Conservation (phyloP, 345 rosid species). For the Bretschneidera sinensis region DNA sequence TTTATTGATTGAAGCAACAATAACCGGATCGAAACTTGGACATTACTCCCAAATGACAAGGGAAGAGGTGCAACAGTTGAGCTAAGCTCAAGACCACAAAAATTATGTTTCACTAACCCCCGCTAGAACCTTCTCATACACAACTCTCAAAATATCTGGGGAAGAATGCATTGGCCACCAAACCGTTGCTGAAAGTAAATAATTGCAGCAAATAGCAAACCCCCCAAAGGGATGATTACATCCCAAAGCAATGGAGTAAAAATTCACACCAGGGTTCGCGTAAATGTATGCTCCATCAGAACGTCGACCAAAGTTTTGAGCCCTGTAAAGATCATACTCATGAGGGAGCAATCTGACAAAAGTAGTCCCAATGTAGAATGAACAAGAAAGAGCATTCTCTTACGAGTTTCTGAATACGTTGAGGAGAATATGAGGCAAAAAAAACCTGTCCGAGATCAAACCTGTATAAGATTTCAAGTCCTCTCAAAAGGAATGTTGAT, state of each 20-base stretch:
- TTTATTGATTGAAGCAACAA: too few species aligned
- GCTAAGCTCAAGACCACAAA: too few species aligned
- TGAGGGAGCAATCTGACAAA: conserved; percentile 40
- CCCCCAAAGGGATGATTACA: conserved; percentile 26
- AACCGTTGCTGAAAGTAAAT: conserved; percentile 40
- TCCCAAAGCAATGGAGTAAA: conserved; percentile 42
- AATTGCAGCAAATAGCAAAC: conserved; percentile 31
- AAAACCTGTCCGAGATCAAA: conserved; percentile 43
- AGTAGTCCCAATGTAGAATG: conserved; percentile 36
- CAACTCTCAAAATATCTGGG: conserved; percentile 27
- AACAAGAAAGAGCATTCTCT: conserved; percentile 27
- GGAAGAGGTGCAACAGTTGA: too few species aligned
- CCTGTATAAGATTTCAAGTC: conserved; percentile 31
- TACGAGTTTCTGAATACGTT: conserved; percentile 33
- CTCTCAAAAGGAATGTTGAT: conserved; percentile 19
- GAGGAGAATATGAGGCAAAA: conserved; percentile 47
- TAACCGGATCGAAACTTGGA: too few species aligned
- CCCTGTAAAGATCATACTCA: conserved; percentile 45
- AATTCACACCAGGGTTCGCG: conserved; percentile 33
- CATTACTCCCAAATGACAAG: too few species aligned
- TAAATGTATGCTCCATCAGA: conserved; percentile 32
- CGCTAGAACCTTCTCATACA: conserved; percentile 33
- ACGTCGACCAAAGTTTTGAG: conserved; percentile 12
- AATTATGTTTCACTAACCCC: conserved; percentile 17
- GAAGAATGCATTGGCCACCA: conserved; percentile 44